Conservation (phyloP, 352 stramenopile genomes). For the Phytophthora macrochlamydospora region DNA sequence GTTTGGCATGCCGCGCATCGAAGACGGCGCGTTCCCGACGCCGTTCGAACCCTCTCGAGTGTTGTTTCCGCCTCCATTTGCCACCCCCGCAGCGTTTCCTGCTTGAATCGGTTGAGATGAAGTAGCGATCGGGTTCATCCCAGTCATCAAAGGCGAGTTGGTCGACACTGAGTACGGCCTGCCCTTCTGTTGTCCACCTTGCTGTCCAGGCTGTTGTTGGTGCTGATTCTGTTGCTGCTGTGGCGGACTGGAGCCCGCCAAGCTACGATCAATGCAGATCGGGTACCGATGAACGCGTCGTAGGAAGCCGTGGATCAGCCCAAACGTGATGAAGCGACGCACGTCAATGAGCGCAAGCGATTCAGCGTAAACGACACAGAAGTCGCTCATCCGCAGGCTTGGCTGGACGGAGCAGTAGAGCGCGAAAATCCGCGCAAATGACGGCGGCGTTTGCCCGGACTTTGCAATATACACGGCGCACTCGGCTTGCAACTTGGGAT, state of each 20-base stretch:
- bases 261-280: slow-evolving; percentile 59
- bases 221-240: slow-evolving; percentile 37
- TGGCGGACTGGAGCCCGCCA: slow-evolving; percentile 27
- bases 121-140: slow-evolving; percentile 35
- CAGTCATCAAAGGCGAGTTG: slow-evolving; percentile 43
- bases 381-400: slow-evolving; percentile 82
- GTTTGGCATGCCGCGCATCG: slow-evolving; percentile 43
- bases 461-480: slow-evolving; percentile 86
- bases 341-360: slow-evolving; percentile 78
- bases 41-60: slow-evolving; percentile 22
- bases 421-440: slow-evolving; percentile 83
- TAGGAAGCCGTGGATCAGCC: slow-evolving; percentile 86
- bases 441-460: slow-evolving; percentile 52
- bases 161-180: slow-evolving; percentile 29
- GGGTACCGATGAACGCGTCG: slow-evolving; percentile 87
- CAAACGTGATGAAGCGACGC: slow-evolving; percentile 87
- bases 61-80: slow-evolving; percentile 19
- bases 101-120: slow-evolving; percentile 25
- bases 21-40: slow-evolving; percentile 30
- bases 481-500: slow-evolving; percentile 70
- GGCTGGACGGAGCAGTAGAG: slow-evolving; percentile 89
- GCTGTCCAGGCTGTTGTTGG: slow-evolving; percentile 12
- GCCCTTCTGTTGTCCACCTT: slow-evolving; percentile 35
- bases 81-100: slow-evolving; percentile 10
- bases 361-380: slow-evolving; percentile 79